Evolutionary conservation across 129 eudicot genomes (phyloP), one percentile per base, ranked within the genome.

Genomic region (Erigeron canadensis): DNA sequence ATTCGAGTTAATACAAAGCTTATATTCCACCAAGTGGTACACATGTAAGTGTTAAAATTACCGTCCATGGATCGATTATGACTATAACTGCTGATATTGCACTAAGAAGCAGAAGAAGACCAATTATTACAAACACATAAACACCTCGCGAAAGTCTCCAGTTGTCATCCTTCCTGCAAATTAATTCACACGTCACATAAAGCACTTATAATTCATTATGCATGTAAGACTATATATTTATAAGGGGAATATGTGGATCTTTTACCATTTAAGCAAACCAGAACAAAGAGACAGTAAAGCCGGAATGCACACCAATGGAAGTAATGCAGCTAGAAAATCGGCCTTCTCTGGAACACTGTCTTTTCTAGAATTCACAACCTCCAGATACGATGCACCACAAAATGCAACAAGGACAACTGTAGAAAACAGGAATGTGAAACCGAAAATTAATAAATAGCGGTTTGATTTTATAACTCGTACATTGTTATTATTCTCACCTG

Each of bases 291-390:
- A 90, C 17, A 95, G 85, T 51, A 95, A 54, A 34, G 99, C 99
- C 5, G 99, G 99, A 57, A 95, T 88, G 86, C 99, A 90, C 72
- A 95, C 82, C 82, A 95, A 85, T 3, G 97, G 99, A 75, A 95
- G 99, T 67, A 95, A 82, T n/a, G 99, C 96, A 67, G 99, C 97
- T 10, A 95, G 89, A 65, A 95, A 95, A 83, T 95, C 99, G 22
- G 78, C 77, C 70, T 88, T 83, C 61, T 79, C 82, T 11, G 97
- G 97, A 67, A 83, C 81, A 76, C 78, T 81, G 75, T 95, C 80
- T 22, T 75, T 78, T 65, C 99, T 84, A 50, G 84, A 81, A 77
- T 71, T 86, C 59, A 86, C 93, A 15, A 95, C 86, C 85, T 84
- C 92, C 77, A 95, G 50, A 73, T 85, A 95, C 4, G 99, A 95